A percentile compares a stretch with the other conserved stretches of the same genome.
phyloP scores from a whole-genome alignment of 768 basidiomycete species.

The Heimioporus sp. region DNA sequence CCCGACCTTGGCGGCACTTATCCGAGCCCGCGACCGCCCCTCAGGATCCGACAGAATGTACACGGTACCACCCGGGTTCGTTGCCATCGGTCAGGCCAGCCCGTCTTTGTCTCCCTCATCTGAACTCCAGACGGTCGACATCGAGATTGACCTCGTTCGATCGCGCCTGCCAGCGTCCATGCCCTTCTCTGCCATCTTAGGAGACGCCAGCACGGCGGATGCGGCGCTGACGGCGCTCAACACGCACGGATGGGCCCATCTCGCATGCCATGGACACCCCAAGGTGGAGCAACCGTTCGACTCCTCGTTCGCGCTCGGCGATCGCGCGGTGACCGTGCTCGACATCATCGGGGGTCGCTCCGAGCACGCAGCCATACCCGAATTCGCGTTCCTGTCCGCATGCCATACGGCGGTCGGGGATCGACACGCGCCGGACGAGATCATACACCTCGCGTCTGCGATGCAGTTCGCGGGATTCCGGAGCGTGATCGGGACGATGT shows the following conservation, averaged over 20 bases:
- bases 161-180: constrained; percentile 15
- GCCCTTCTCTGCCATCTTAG: constrained; percentile 11
- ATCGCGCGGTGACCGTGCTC: constrained; percentile 20
- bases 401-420: constrained; percentile 31
- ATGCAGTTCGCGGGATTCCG: constrained; percentile 36
- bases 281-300: constrained; percentile 21
- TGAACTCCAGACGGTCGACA: constrained; percentile 13
- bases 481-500: constrained; percentile 36
- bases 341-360: constrained; percentile 18
- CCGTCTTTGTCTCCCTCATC: background rate
- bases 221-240: constrained; percentile 14
- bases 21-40: constrained; percentile 16
- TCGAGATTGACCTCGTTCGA: constrained; percentile 20
- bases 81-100: constrained; percentile 22
- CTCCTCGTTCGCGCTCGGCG: constrained; percentile 24
- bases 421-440: constrained; percentile 28
- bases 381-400: constrained; percentile 35
- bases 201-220: constrained; percentile 9
- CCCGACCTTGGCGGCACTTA: constrained; percentile 29
- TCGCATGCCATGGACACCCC: constrained; percentile 32
- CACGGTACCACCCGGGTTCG: constrained; percentile 5
- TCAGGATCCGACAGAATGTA: background rate
- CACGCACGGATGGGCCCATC: constrained; percentile 26
- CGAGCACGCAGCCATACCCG: background rate
- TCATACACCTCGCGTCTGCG: constrained; percentile 34